Evolutionary conservation across 2,329 filamentous ascomycete species (phyloP), one percentile per base, ranked within the genome.

Genomic region (Lomentospora prolificans): DNA sequence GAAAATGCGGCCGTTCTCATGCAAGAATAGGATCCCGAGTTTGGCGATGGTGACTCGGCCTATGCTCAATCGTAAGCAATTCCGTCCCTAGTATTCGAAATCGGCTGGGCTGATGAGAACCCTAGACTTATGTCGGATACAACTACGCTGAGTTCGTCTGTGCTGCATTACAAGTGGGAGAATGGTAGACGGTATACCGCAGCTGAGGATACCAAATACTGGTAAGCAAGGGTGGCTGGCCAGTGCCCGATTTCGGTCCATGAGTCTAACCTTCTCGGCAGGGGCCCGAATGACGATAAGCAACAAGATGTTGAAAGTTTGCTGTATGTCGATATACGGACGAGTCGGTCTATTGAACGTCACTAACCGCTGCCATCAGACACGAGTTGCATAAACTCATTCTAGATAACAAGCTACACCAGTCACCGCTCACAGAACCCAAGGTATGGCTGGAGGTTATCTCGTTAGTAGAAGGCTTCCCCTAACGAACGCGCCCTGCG

Each of bases 311-410:
- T 63, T 3, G 64, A 66, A 52, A 64, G 66, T 12, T 51, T 66
- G 12, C 64, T 64, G 64, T 62, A 19, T 31, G 28, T 48, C 24
- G n/a, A 53, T n/a, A n/a, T n/a, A 17, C 9, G n/a, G 9, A 41
- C 2, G 14, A 31, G 3, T 22, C 52, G 5, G 14, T 30, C 8
- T 3, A 53, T 33, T n/a, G 44, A 22, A 25, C 51, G 4, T 19
- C 22, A 41, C 3, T 12, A 65, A 63, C 57, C 36, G 36, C 36
- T 39, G 2, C 36, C 3, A 9, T 39, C 36, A 41, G 36, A 17
- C 78, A 82, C 64, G 72, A 79, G 60, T 72, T 82, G 61, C 74
- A 76, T 64, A 75, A 72, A 48, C 57, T 77, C 39, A 61, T 76
- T 31, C 70, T 76, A 33, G 66, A 71, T 39, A 71, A 70, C 36